A percentile compares a stretch with the other conserved stretches of the same genome.
Evolutionary conservation across 768 basidiomycete genomes (phyloP).

Genomic region (Tricholoma hemisulphureum): DNA sequence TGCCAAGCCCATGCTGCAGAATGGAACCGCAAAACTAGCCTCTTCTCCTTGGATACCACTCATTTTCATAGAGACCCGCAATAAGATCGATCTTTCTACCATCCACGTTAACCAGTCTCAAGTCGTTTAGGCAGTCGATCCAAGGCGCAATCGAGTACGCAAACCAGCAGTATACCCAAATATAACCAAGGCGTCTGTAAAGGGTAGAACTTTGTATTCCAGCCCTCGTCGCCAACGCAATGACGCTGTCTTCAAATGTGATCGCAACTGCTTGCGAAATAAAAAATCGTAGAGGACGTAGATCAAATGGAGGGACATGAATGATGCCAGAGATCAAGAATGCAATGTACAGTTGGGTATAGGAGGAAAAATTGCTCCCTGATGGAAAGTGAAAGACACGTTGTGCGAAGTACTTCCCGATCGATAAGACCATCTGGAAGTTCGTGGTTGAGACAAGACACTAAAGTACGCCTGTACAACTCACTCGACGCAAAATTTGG

Average conservation of each 20-base stretch:
- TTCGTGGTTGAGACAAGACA: neutral
- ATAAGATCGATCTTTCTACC: neutral
- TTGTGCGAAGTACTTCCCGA: slow-evolving; percentile 25
- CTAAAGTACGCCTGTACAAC: slow-evolving; percentile 1
- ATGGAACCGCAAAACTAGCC: too few species aligned
- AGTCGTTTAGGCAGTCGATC: neutral
- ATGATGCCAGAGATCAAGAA: slow-evolving; percentile 37
- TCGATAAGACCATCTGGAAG: slow-evolving; percentile 24
- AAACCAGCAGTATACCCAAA: slow-evolving; percentile 1
- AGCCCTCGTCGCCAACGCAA: slow-evolving; percentile 5
- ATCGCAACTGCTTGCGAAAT: slow-evolving; percentile 32
- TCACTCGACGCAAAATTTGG: slow-evolving; percentile 35
- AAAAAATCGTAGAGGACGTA: slow-evolving; percentile 25
- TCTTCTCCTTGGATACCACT: neutral
- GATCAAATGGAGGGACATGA: slow-evolving; percentile 18
- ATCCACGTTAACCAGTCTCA: neutral
- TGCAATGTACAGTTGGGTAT: slow-evolving; percentile 32
- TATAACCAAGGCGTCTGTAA: neutral
- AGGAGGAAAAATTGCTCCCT: slow-evolving; percentile 24
- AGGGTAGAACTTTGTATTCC: neutral
- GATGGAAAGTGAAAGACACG: slow-evolving; percentile 24
- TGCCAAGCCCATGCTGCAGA: too few species aligned
- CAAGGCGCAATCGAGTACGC: neutral
- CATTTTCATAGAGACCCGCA: neutral
- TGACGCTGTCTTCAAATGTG: slow-evolving; percentile 32